Base-by-base conservation (phyloP, 352 stramenopile genomes). In the Phytophthora pisi region DNA sequence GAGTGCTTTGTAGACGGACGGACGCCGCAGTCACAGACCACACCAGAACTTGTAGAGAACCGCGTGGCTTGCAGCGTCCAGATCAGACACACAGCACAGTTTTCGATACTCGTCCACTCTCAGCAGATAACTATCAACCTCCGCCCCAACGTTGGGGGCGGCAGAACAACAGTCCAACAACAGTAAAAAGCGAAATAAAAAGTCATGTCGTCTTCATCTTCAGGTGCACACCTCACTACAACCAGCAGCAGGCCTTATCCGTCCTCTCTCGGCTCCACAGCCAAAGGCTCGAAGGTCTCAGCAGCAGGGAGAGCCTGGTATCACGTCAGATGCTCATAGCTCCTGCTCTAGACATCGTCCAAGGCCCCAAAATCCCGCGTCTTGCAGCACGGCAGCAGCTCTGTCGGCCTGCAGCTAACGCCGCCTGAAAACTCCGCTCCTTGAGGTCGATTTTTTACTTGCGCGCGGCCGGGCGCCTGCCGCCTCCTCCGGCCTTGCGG, bases 401-500 rank as follows among this genome's bases (percentile, higher is more conserved):
- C 23, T 50, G 20, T 51, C 23, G 43, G 36, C 26, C 13, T 57
- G 18, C 26, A 13, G 8, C 18, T 16, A 16, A 24, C 36, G 36
- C 40, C 31, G 40, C 28, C 4, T 38, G n/a, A 31, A 46, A 15
- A 13, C 34, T 16, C 34, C 34, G 38, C 38, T 46, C n/a, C 24
- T 50, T 7, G 28, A 11, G 65, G 26, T 30, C 26, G 26, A 30
- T 30, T 30, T 0, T 40, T 58, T 83, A 84, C 74, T 85, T 88
- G 55, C 74, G 76, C 34, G 60, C 58, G 10, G 57, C 70, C 10
- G 64, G 70, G 47, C 74, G 67, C 58, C 62, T 38, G 26, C 61
- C 61, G 55, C 34, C 34, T 36, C 2, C 30, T 13, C 26, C 26
- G 26, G 66, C 61, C 42, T 71, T 75, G 63, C 70, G 66, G 23